These are phyloP conservation scores for Podospora pseudoanserina DNA, from an alignment of 495 filamentous ascomycete genomes.

Conservation along the genomic window DNA sequence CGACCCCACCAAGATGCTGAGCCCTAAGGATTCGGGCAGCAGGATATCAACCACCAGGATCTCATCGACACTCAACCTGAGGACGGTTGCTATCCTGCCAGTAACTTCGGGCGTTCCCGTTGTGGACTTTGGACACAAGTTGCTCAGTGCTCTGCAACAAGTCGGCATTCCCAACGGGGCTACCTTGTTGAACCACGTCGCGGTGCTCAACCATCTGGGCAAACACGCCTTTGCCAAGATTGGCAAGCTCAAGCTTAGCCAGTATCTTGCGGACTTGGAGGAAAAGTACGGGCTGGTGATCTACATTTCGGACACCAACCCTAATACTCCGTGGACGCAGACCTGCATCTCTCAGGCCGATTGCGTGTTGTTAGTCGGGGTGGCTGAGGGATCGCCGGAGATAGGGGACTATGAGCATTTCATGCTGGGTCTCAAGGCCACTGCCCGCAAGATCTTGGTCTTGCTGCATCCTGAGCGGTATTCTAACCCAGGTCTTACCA, in stretches of 20 bases:
- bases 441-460: slow-evolving; percentile 89
- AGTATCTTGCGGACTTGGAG: slow-evolving; percentile 94
- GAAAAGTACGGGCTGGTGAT: slow-evolving; percentile 95
- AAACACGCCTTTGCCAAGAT: slow-evolving; percentile 95
- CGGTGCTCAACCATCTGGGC: slow-evolving; percentile 89
- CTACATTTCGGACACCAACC: slow-evolving; percentile 95
- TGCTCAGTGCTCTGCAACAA: slow-evolving; percentile 81
- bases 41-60: slow-evolving; percentile 62
- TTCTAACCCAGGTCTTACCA: slow-evolving; percentile 74
- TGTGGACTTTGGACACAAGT: slow-evolving; percentile 86
- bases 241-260: slow-evolving; percentile 93
- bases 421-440: slow-evolving; percentile 94
- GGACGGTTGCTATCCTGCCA: slow-evolving; percentile 88
- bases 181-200: slow-evolving; percentile 87
- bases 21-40: slow-evolving; percentile 43
- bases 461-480: slow-evolving; percentile 91
- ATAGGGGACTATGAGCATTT: slow-evolving; percentile 97
- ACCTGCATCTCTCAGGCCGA: slow-evolving; percentile 97
- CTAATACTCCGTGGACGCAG: slow-evolving; percentile 96
- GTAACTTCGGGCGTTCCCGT: slow-evolving; percentile 90
- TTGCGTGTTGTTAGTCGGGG: slow-evolving; percentile 85
- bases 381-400: slow-evolving; percentile 82
- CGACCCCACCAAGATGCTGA: slow-evolving; percentile 52
- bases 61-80: slow-evolving; percentile 84
- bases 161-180: slow-evolving; percentile 86